These are phyloP conservation scores for Phyllosticta paracitricarpa DNA, from an alignment of 2,329 filamentous ascomycete genomes.

Conservation along the genomic window DNA sequence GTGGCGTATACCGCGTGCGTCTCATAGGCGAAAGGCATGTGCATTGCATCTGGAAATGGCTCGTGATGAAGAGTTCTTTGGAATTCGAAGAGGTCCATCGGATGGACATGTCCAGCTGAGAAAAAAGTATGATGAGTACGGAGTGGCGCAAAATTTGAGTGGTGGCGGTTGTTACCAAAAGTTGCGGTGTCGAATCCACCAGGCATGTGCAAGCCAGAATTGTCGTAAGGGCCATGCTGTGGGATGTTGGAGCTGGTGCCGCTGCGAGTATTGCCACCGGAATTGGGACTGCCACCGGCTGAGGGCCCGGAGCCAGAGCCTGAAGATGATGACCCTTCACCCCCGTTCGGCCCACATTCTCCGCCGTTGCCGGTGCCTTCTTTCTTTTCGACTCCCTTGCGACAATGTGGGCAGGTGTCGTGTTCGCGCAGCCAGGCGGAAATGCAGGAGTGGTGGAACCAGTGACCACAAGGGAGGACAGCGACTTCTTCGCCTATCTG, in stretches of 20 bases:
- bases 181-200: constrained; percentile 1
- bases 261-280: background rate
- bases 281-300: background rate
- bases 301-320: background rate
- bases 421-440: constrained; percentile 78
- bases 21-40: background rate
- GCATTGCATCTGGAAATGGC: background rate
- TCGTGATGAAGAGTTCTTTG: background rate
- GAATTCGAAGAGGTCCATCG: background rate
- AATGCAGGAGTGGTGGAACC: constrained; percentile 82
- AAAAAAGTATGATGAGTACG: background rate
- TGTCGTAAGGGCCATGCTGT: background rate
- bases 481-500: constrained; percentile 63
- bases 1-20: background rate
- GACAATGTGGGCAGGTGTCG: constrained; percentile 82
- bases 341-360: background rate
- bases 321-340: constrained; percentile 3
- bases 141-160: background rate
- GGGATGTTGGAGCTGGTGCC: background rate
- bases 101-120: background rate
- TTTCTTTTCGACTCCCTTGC: constrained; percentile 38
- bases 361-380: constrained; percentile 15
- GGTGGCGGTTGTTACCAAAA: background rate
- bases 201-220: constrained; percentile 2
- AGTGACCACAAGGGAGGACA: constrained; percentile 78